These are phyloP conservation scores for Bipolaris bicolor DNA, from an alignment of 2,329 filamentous ascomycete species.

Conservation along the genomic window DNA sequence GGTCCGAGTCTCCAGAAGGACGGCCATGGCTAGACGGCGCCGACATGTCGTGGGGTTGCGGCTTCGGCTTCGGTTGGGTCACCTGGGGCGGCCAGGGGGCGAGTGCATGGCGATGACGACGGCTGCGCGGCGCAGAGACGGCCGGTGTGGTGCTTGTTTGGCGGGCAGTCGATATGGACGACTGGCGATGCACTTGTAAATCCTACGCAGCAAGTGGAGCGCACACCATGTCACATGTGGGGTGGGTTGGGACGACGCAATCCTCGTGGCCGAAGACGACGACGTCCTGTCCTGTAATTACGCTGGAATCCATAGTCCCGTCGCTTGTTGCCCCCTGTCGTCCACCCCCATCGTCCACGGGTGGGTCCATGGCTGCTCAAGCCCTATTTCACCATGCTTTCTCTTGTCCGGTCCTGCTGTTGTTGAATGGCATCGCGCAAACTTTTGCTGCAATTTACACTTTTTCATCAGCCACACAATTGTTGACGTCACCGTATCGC, in stretches of 20 bases:
- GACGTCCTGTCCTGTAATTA: background rate
- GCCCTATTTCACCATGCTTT: background rate
- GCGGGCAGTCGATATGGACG: conserved; percentile 4
- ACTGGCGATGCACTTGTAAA: conserved; percentile 1
- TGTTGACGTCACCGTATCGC: background rate
- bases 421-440: background rate
- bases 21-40: conserved; percentile 43
- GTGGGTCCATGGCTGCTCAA: background rate
- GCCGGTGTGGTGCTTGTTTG: background rate
- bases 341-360: background rate
- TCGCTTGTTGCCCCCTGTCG: conserved; percentile 11
- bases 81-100: conserved; percentile 32
- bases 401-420: background rate
- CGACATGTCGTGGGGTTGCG: conserved; percentile 35
- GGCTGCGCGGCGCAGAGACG: conserved; percentile 21
- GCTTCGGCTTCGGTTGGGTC: conserved; percentile 26
- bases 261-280: background rate
- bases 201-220: background rate
- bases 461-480: background rate
- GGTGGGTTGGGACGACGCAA: conserved; percentile 3
- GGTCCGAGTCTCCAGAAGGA: conserved; percentile 42
- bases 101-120: conserved; percentile 34
- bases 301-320: background rate
- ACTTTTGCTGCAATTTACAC: background rate
- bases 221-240: conserved; percentile 12